These are phyloP conservation scores for Cladosporium sp. DNA, from an alignment of 2,329 filamentous ascomycete species.

Conservation along the genomic window DNA sequence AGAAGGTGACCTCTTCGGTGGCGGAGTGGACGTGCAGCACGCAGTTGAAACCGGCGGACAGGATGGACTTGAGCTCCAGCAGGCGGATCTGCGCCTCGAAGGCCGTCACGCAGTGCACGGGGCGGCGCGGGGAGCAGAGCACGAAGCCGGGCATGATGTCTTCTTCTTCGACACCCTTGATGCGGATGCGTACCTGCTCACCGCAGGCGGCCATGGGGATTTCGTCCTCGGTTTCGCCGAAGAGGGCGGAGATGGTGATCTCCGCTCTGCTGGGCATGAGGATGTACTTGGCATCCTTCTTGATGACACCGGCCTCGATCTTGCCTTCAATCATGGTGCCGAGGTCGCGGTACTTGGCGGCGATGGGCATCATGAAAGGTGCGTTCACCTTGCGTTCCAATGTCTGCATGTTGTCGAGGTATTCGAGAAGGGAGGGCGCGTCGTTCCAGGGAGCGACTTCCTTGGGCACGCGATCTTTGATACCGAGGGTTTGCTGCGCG, in stretches of 20 bases:
- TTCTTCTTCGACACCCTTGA: constrained; percentile 95
- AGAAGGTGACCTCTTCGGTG: constrained; percentile 94
- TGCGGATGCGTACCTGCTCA: constrained; percentile 86
- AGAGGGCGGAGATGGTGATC: constrained; percentile 75
- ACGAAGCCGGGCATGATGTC: constrained; percentile 94
- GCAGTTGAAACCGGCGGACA: constrained; percentile 94
- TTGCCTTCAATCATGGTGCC: constrained; percentile 97
- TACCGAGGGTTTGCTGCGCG: constrained; percentile 75
- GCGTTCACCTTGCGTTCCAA: constrained; percentile 94
- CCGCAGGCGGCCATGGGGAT: constrained; percentile 74
- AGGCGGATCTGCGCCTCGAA: constrained; percentile 98
- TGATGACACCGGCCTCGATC: constrained; percentile 88
- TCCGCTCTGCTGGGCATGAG: constrained; percentile 94
- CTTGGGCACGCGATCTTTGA: constrained; percentile 80
- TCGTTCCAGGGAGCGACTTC: constrained; percentile 75
- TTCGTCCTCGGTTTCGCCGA: constrained; percentile 95
- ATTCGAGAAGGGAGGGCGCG: constrained; percentile 87
- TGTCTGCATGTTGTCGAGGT: constrained; percentile 86
- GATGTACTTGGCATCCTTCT: constrained; percentile 76
- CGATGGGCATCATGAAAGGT: constrained; percentile 98
- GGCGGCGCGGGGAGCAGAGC: constrained; percentile 85
- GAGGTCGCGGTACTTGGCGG: constrained; percentile 94
- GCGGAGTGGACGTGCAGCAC: constrained; percentile 96
- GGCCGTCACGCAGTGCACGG: constrained; percentile 79
- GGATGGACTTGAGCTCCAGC: constrained; percentile 86